Evolutionary conservation across 441 rosid genomes (phyloP).

Genomic region (Aleurites moluccanus): DNA sequence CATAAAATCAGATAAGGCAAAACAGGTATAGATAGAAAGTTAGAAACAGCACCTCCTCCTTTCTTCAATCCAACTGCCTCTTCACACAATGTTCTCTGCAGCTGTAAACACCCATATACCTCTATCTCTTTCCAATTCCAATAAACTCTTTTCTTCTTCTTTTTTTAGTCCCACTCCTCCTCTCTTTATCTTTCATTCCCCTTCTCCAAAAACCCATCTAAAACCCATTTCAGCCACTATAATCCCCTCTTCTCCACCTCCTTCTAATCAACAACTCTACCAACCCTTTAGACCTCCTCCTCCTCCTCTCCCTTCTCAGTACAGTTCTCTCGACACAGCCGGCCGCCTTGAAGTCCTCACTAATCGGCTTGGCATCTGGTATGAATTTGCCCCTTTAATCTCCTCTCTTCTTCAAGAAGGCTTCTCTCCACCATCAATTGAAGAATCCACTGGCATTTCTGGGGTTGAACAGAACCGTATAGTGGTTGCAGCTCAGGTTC

Average conservation of each 20-base stretch:
- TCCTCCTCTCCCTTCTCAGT: slow-evolving; percentile 61
- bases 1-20: slow-evolving; percentile 44
- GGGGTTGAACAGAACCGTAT: slow-evolving; percentile 82
- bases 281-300: slow-evolving; percentile 93
- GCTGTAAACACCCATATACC: slow-evolving; percentile 15
- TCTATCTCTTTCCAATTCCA: slow-evolving; percentile 8
- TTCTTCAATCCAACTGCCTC: neutral
- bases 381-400: slow-evolving; percentile 82
- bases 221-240: slow-evolving; percentile 30
- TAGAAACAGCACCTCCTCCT: neutral
- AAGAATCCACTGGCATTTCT: slow-evolving; percentile 73
- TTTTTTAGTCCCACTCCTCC: slow-evolving; percentile 32
- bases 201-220: slow-evolving; percentile 19
- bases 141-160: slow-evolving; percentile 19
- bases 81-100: slow-evolving; percentile 22
- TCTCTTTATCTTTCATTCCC: slow-evolving; percentile 19
- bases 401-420: slow-evolving; percentile 68
- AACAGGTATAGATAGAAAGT: too few relatives aligned
- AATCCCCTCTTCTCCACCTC: slow-evolving; percentile 18
- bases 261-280: slow-evolving; percentile 43
- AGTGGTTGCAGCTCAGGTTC: slow-evolving; percentile 70
- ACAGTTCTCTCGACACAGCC: slow-evolving; percentile 57
- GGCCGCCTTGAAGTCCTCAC: slow-evolving; percentile 65
- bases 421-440: slow-evolving; percentile 56
- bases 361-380: slow-evolving; percentile 74